Percentiles rank a stretch among this genome's conserved stretches.
Conservation (phyloP, 75 land plant genomes). For the Cunninghamia lanceolata region DNA sequence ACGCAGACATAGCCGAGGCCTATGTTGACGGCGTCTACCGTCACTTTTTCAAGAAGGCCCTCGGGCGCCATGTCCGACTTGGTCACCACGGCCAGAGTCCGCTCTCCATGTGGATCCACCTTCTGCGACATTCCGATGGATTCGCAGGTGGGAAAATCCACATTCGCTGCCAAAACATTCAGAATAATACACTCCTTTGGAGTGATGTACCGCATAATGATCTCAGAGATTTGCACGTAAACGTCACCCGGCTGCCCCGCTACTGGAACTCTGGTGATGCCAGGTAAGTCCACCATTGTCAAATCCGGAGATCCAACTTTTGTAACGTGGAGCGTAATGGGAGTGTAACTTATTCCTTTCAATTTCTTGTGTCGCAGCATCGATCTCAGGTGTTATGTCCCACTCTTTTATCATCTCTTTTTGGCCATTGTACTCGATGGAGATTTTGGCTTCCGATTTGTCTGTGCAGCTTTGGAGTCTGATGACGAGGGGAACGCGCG, state of each 20-base stretch:
- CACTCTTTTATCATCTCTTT: no score
- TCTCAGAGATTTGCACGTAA: slow-evolving; percentile 43
- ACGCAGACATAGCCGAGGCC: slow-evolving; percentile 74
- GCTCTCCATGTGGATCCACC: slow-evolving; percentile 41
- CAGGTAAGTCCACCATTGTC: slow-evolving; percentile 71
- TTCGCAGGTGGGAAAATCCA: slow-evolving; percentile 72
- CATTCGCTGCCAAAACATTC: slow-evolving; percentile 57
- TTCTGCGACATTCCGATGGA: slow-evolving; percentile 65
- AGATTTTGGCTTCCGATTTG: no score
- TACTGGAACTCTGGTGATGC: slow-evolving; percentile 68
- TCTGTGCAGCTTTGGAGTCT: no score
- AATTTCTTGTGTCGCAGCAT: no score
- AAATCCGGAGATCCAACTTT: slow-evolving; percentile 49
- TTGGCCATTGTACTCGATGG: no score
- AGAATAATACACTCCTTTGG: slow-evolving; percentile 64
- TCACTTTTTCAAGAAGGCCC: slow-evolving; percentile 54
- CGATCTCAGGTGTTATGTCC: no score
- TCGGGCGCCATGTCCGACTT: slow-evolving; percentile 54
- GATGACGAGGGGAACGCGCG: slow-evolving; percentile 38
- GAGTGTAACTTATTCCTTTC: slow-evolving; percentile 1
- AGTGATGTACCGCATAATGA: slow-evolving; percentile 45
- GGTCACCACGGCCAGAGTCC: slow-evolving; percentile 60
- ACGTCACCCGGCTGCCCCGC: slow-evolving; percentile 60
- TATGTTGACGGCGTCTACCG: slow-evolving; percentile 53
- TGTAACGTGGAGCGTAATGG: slow-evolving; percentile 48